Evolutionary conservation across 352 stramenopile species (phyloP), one percentile per base, ranked within the genome.

Genomic region (Globisporangium takayamanum): DNA sequence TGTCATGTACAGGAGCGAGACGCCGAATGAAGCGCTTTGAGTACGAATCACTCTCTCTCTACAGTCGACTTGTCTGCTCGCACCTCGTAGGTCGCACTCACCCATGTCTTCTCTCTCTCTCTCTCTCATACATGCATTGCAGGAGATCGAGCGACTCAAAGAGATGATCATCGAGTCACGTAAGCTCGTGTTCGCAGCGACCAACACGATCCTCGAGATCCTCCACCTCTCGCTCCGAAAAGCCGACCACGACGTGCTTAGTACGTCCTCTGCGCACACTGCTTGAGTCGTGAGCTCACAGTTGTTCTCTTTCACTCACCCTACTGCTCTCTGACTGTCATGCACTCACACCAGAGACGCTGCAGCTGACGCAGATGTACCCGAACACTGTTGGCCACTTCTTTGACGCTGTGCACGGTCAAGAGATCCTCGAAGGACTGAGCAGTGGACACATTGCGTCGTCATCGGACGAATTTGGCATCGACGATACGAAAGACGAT

Each of bases 331-430:
- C 28, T 33, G 28, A 33, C 28, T 33, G 28, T 1, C 28, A 33
- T 33, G 3, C 44, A n/a, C 18, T 25, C 4, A 14, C 2, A n/a
- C 0, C 26, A 90, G 80, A 82, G 62, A 78, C 72, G 4, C 54
- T 88, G 2, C 72, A 88, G 51, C 55, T 90, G 11, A 70, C 73
- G 51, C 65, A 80, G 25, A 88, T 90, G 78, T 88, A 84, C 50
- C 78, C 78, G 0, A 64, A 47, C 0, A 90, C 80, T 2, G 74
- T 70, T 11, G 78, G 76, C 1, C 50, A 62, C 12, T 90, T 88
- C 47, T 86, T 87, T 42, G 67, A 87, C 26, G 63, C 69, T 25
- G 68, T 79, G 12, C 76, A 90, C 55, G 80, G 80, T 1, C 59
- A 76, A 30, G 68, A 80, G 26, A 70, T 87, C 18, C 64, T 90